Conservation (phyloP, 2,329 filamentous ascomycete genomes). For the Scedosporium dehoogii region DNA sequence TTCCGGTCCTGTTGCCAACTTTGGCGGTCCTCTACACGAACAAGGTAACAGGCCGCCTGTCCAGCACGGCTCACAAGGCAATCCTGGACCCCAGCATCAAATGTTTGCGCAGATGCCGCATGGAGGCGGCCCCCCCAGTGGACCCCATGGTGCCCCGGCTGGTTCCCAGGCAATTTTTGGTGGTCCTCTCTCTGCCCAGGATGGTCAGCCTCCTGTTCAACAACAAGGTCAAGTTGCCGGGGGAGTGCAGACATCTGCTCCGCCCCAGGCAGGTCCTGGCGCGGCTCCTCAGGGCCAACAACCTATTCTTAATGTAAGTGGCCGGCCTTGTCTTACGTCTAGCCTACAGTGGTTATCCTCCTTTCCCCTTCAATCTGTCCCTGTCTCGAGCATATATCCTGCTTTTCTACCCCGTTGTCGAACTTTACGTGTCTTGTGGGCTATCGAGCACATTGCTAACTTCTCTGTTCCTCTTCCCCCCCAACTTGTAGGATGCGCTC, state of each 20-base stretch:
- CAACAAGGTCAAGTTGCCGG: constrained; percentile 46
- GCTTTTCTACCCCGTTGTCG: too few relatives aligned
- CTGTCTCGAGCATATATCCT: too few relatives aligned
- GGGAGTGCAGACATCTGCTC: constrained; percentile 29
- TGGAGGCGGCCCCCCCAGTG: constrained; percentile 37
- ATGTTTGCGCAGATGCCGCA: constrained; percentile 48
- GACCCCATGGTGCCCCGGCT: constrained; percentile 47
- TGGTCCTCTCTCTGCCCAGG: constrained; percentile 54
- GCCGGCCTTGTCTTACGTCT: background rate
- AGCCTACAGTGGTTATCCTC: too few relatives aligned
- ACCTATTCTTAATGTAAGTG: constrained; percentile 42
- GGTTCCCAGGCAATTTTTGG: constrained; percentile 59
- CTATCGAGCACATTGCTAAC: too few relatives aligned
- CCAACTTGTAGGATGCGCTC: constrained; percentile 54
- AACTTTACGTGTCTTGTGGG: too few relatives aligned
- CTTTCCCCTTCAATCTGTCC: too few relatives aligned
- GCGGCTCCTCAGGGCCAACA: constrained; percentile 30
- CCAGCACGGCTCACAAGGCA: constrained; percentile 41
- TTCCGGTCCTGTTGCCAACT: constrained; percentile 38
- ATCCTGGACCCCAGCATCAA: constrained; percentile 37
- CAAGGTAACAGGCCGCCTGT: constrained; percentile 39
- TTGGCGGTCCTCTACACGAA: constrained; percentile 44
- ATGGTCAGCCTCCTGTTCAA: constrained; percentile 41
- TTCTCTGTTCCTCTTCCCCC: background rate
- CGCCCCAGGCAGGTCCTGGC: constrained; percentile 36